A percentile compares a stretch with the other conserved stretches of the same genome.
phyloP scores from a whole-genome alignment of 1,139 yeast species.

The Pichia sp. region DNA sequence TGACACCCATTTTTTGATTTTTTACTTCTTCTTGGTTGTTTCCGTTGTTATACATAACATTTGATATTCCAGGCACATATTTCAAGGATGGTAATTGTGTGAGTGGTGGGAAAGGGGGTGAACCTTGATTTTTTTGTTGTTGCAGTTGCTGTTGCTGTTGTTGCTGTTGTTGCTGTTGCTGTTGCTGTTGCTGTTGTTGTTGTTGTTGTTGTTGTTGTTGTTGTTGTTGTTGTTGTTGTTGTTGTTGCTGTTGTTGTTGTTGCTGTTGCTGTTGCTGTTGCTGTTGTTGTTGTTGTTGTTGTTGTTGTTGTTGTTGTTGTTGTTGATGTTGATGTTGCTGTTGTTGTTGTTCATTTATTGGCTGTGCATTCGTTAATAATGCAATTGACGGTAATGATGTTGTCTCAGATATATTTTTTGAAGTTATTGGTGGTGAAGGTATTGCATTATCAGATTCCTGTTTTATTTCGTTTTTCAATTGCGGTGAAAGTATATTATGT shows the following conservation, averaged over 20 bases:
- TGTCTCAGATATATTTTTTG: background rate
- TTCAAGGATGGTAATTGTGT: slow-evolving; percentile 10
- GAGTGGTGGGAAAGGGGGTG: background rate
- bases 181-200: slow-evolving; percentile 5
- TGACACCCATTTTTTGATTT: slow-evolving; percentile 1
- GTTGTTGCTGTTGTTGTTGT: slow-evolving; percentile 1
- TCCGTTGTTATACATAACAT: slow-evolving; percentile 7
- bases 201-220: slow-evolving; percentile 18
- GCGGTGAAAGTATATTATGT: slow-evolving; percentile 17
- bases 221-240: slow-evolving; percentile 9
- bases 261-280: slow-evolving; percentile 17
- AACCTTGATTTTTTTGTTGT: background rate
- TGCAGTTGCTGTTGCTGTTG: slow-evolving; percentile 7
- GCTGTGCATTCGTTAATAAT: background rate
- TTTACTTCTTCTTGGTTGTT: background rate
- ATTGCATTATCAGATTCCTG: background rate
- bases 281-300: slow-evolving; percentile 10
- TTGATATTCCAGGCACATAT: slow-evolving; percentile 14
- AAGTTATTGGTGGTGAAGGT: background rate
- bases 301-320: slow-evolving; percentile 1
- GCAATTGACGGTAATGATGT: slow-evolving; percentile 12
- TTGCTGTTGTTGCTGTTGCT: background rate
- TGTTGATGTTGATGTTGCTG: slow-evolving; percentile 18
- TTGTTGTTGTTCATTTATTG: slow-evolving; percentile 5
- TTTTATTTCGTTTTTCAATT: slow-evolving; percentile 3